Evolutionary conservation across 306 rosid species (phyloP).

Genomic region (Castanospermum australe): DNA sequence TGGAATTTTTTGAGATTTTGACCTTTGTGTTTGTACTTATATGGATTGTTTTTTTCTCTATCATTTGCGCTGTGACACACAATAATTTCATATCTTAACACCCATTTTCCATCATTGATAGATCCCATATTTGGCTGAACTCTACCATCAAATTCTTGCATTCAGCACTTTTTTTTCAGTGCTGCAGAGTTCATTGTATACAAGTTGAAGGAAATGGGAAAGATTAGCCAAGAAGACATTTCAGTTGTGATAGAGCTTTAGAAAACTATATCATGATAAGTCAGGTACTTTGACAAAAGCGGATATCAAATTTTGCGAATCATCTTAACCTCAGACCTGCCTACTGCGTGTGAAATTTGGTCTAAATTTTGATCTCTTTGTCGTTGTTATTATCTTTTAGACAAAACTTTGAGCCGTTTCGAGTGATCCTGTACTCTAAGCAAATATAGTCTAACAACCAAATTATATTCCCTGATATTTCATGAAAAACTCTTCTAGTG

Average conservation of each 20-base stretch:
- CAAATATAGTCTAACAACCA: background rate
- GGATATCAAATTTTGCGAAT: slow-evolving; percentile 43
- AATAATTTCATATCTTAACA: background rate
- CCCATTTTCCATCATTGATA: background rate
- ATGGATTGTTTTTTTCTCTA: background rate
- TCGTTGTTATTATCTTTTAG: background rate
- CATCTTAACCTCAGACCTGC: slow-evolving; percentile 6
- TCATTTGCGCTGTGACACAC: background rate
- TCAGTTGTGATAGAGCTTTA: slow-evolving; percentile 53
- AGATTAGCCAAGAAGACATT: slow-evolving; percentile 63
- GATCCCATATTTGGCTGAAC: background rate
- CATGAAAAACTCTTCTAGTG: background rate
- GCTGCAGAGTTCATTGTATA: slow-evolving; percentile 70
- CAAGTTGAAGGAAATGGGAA: slow-evolving; percentile 90
- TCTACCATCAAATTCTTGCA: background rate
- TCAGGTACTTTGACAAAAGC: slow-evolving; percentile 75
- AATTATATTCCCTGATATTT: background rate
- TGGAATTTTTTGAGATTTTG: no score
- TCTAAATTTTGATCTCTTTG: background rate
- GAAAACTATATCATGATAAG: slow-evolving; percentile 56
- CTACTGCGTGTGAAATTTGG: background rate
- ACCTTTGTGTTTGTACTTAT: no score
- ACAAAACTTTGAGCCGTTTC: background rate
- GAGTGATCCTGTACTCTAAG: background rate
- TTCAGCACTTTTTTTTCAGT: slow-evolving; percentile 30